Base-by-base conservation (phyloP, 768 basidiomycete genomes). In the Saitozyma podzolica region DNA sequence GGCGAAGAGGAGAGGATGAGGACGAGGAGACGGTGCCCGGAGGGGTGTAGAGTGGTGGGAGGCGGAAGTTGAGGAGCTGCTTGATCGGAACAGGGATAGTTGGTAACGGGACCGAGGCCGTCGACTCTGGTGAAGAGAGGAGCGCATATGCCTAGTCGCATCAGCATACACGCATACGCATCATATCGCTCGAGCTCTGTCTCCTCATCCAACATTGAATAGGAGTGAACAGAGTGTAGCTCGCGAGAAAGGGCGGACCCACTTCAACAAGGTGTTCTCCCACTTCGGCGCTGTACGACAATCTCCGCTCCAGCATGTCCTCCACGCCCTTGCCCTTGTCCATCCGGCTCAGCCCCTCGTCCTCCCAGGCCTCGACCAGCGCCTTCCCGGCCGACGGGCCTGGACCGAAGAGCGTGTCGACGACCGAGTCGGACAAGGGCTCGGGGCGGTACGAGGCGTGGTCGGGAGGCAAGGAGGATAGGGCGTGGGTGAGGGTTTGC, bases 261-360 rank as follows among this genome's bases (percentile, higher is more conserved):
- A 70, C 73, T 64, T 74, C 73, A 6, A 70, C 66, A 5, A 74
- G 68, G 58, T 74, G 70, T 56, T 72, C 68, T 8, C 73, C 73
- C 8, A 70, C 60, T 17, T 40, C 40, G 10, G 73, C 58, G 14
- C 60, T 63, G 52, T 68, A 74, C 20, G 61, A 56, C 41, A 74
- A 51, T 20, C 70, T 53, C 48, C 55, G 50, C 14, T 40, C 52
- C 54, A 74, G 49, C 20, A 65, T 62, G 13, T 50, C 49, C 50
- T 58, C 65, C 50, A 67, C 37, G 10, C 56, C 54, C 40, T 41
- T 49, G 49, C 58, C 47, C 29, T 50, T 19, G 40, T 52, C 16
- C 72, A 67, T 67, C n/a, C 10, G 11, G 9, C 60, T 40, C 16
- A 59, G 11, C 9, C 67, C 70, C 39, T 51, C 65, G 40, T 72